These are phyloP conservation scores for Boeremia lycopersici DNA, from an alignment of 2,329 filamentous ascomycete genomes.

Conservation along the genomic window DNA sequence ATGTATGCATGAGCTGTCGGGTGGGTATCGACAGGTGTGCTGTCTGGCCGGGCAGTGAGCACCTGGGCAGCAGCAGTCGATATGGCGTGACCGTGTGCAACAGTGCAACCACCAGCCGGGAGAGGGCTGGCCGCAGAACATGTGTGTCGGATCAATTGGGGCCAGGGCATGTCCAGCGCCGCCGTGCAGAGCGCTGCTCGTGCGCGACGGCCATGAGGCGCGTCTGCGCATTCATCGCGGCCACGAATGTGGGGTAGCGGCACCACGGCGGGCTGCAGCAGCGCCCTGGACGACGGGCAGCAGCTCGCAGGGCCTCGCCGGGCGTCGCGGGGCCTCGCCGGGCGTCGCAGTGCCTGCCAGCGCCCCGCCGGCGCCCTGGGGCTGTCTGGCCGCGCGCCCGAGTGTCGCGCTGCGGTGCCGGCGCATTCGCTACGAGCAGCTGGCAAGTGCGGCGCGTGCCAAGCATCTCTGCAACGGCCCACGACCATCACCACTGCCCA, in stretches of 20 bases:
- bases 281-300: neutral
- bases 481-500: conserved; percentile 28
- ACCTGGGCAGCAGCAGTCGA: neutral
- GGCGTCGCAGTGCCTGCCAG: neutral
- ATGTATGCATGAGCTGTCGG: conserved; percentile 7
- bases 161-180: neutral
- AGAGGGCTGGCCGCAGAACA: no score
- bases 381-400: no score
- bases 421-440: conserved; percentile 4
- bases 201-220: neutral
- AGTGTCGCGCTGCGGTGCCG: no score
- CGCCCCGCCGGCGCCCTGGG: no score
- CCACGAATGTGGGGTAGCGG: conserved; percentile 14
- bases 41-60: neutral
- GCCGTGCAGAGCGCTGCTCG: neutral
- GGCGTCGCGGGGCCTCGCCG: no score
- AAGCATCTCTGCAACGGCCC: conserved; percentile 12
- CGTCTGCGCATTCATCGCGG: neutral
- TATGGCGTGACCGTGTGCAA: neutral
- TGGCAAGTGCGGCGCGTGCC: conserved; percentile 13
- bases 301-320: no score
- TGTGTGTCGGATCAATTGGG: no score
- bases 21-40: neutral
- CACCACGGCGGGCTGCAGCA: conserved; percentile 14
- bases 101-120: no score